Evolutionary conservation across 441 rosid species (phyloP).

Genomic region (Aquilaria agallochum): DNA sequence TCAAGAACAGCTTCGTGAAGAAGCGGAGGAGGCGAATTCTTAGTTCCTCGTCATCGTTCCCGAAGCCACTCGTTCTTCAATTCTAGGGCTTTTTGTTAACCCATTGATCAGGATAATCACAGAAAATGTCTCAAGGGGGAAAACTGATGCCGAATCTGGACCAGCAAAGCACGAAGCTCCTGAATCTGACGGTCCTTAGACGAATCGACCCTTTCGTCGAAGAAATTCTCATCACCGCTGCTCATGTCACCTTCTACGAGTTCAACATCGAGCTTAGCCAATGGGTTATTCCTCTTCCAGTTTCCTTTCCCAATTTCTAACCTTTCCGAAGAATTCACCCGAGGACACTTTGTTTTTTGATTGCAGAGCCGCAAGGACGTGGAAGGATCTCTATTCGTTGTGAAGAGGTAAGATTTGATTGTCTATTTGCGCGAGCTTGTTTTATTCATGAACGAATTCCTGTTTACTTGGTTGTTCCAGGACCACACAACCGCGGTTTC

Average conservation of each 20-base stretch:
- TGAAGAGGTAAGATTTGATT: constrained; percentile 57
- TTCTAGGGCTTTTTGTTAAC: too few species aligned
- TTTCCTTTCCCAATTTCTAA: background rate
- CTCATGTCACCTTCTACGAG: constrained; percentile 95
- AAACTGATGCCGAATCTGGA: constrained; percentile 92
- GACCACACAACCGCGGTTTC: constrained; percentile 93
- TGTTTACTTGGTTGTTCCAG: constrained; percentile 28
- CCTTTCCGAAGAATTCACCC: background rate
- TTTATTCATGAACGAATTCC: background rate
- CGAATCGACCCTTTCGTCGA: constrained; percentile 86
- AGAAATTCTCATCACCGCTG: constrained; percentile 94
- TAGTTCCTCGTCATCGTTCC: too few species aligned
- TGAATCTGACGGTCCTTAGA: constrained; percentile 88
- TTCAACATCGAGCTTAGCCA: constrained; percentile 82
- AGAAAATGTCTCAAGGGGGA: constrained; percentile 61
- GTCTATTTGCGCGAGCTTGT: constrained; percentile 2
- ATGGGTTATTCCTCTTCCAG: constrained; percentile 46
- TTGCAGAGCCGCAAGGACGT: constrained; percentile 94
- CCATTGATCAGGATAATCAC: too few species aligned
- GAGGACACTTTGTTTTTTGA: background rate
- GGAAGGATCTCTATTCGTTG: constrained; percentile 94
- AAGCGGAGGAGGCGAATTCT: too few species aligned
- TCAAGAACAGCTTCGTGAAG: too few species aligned
- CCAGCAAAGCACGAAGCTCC: constrained; percentile 79
- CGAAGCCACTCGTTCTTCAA: too few species aligned